Evolutionary conservation across 1,284 basidiomycete species (phyloP).

Genomic region (Boletus albobrunnescens): DNA sequence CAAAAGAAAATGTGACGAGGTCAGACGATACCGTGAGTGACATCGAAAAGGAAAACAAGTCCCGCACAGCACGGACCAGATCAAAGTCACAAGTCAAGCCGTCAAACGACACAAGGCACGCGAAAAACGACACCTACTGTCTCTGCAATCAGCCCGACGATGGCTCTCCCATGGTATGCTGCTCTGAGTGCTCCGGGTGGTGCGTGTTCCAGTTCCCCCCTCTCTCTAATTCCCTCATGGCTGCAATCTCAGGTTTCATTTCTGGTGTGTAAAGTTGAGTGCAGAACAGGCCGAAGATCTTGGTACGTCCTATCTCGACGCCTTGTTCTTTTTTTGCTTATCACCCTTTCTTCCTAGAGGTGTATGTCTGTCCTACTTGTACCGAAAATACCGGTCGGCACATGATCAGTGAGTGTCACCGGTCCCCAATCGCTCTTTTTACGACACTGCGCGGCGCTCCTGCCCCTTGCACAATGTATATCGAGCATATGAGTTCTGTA

Average conservation of each 20-base stretch:
- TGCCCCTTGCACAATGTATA: constrained; percentile 37
- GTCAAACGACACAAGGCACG: constrained; percentile 12
- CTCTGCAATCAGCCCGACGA: constrained; percentile 63
- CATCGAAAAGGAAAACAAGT: constrained; percentile 31
- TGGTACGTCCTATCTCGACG: constrained; percentile 46
- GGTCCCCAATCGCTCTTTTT: constrained; percentile 35
- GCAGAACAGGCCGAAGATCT: constrained; percentile 69
- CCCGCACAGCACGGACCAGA: constrained; percentile 17
- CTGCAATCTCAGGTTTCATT: constrained; percentile 61
- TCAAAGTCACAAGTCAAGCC: constrained; percentile 20
- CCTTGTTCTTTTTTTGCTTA: constrained; percentile 13
- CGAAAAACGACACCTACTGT: constrained; percentile 41
- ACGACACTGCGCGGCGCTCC: constrained; percentile 35
- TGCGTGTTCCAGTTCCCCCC: constrained; percentile 35
- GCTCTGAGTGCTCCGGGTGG: constrained; percentile 72
- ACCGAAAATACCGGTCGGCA: constrained; percentile 57
- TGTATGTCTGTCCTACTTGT: constrained; percentile 70
- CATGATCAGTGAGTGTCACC: constrained; percentile 73
- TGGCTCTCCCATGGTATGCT: constrained; percentile 78
- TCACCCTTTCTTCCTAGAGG: constrained; percentile 39
- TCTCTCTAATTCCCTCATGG: constrained; percentile 1
- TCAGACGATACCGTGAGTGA: constrained; percentile 25
- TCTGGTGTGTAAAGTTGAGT: constrained; percentile 58
- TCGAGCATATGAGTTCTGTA: constrained; percentile 37
- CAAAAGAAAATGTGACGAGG: constrained; percentile 19